These are phyloP conservation scores for Hanseniaspora lindneri DNA, from an alignment of 805 yeast species.

Conservation along the genomic window DNA sequence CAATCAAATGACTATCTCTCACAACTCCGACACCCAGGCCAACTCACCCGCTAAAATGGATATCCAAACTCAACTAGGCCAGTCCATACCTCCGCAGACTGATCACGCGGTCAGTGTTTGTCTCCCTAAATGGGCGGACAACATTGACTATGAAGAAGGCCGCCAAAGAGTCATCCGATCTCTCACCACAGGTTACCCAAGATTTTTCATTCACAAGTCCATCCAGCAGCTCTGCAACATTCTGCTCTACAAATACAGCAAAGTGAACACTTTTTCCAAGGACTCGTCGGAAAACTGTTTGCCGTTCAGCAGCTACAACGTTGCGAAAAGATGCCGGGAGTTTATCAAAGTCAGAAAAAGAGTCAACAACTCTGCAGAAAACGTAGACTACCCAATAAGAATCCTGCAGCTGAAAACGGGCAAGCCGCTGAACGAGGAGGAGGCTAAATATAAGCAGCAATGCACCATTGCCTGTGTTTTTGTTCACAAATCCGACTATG, in stretches of 20 bases:
- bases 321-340: slow-evolving; percentile 76
- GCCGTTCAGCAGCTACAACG: slow-evolving; percentile 63
- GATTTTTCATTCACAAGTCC: slow-evolving; percentile 59
- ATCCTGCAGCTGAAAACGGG: slow-evolving; percentile 65
- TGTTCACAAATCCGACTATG: slow-evolving; percentile 46
- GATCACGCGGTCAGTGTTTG: slow-evolving; percentile 92
- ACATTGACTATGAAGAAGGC: slow-evolving; percentile 86
- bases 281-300: slow-evolving; percentile 34
- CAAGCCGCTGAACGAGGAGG: slow-evolving; percentile 49
- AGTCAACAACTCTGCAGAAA: slow-evolving; percentile 20
- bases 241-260: slow-evolving; percentile 59
- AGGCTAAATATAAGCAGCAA: slow-evolving; percentile 47
- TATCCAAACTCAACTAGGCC: slow-evolving; percentile 46
- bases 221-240: slow-evolving; percentile 45
- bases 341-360: slow-evolving; percentile 44
- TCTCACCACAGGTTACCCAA: slow-evolving; percentile 82
- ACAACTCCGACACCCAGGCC: not conserved
- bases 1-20: no score
- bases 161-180: slow-evolving; percentile 63
- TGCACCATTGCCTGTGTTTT: slow-evolving; percentile 70
- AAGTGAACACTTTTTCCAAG: slow-evolving; percentile 47
- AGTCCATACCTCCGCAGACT: slow-evolving; percentile 77
- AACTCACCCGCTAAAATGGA: slow-evolving; percentile 1
- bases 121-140: slow-evolving; percentile 89
- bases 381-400: slow-evolving; percentile 33